Evolutionary conservation across 1,284 basidiomycete species (phyloP), one percentile per base, ranked within the genome.

Genomic region (Trichosporon sp.): DNA sequence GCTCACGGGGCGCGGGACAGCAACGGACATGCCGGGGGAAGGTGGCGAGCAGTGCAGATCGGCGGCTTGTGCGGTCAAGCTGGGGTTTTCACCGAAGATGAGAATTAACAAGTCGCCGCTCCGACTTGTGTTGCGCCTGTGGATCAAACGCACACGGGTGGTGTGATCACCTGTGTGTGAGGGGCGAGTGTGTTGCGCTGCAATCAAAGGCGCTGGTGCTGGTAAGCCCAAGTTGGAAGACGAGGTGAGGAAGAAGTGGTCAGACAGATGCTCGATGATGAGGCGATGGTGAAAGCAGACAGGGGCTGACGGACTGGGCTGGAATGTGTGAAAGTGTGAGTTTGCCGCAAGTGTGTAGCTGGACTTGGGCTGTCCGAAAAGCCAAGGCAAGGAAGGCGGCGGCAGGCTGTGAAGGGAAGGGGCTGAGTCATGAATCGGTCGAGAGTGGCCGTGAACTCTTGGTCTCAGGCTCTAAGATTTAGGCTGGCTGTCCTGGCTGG

Each of bases 351-450:
- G n/a, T n/a, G n/a, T n/a, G n/a, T n/a, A n/a, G n/a, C n/a, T n/a
- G n/a, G n/a, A n/a, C n/a, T n/a, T 16, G 49, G 25, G 14, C 49
- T 25, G 49, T 29, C 25, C 49, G 60, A 58, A 56, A 57, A 56
- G 54, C 37, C 25, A 23, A 33, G 29, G 27, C 40, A 36, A 8
- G 56, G 8, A 29, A 61, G 25, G 36, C 14, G 60, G 27, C 19
- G 33, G n/a, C n/a, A n/a, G n/a, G n/a, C n/a, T n/a, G n/a, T n/a
- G n/a, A n/a, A n/a, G n/a, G n/a, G n/a, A n/a, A n/a, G n/a, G n/a
- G 60, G 49, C 49, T 54, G 49, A 54, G 49, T 54, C 49, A 54
- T 54, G 49, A 29, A 54, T 29, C 49, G 49, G 16, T 54, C 49
- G 46, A 27, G 25, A 14, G 25, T 11, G 13, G 46, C 23, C 23